A percentile compares a stretch with the other conserved stretches of the same genome.
phyloP scores from a whole-genome alignment of 805 yeast species.

The Saturnispora kantuleensis region DNA sequence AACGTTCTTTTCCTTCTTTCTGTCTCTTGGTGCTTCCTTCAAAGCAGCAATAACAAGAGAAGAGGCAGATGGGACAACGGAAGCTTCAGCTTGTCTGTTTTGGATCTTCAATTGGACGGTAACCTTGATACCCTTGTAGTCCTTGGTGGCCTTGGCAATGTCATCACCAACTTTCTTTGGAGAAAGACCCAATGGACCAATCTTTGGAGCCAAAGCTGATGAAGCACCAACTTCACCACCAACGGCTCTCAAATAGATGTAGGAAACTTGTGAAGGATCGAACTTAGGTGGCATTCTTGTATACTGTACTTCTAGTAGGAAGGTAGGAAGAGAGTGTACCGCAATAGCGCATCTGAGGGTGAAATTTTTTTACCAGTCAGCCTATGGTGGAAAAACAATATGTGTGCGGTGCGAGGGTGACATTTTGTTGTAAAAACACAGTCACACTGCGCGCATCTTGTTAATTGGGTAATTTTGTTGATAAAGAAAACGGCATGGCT shows the following conservation, averaged over 20 bases:
- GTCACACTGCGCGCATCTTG: too few relatives aligned
- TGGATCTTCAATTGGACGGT: slow-evolving; percentile 97
- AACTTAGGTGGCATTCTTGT: slow-evolving; percentile 89
- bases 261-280: slow-evolving; percentile 98
- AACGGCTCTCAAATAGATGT: slow-evolving; percentile 97
- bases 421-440: too few relatives aligned
- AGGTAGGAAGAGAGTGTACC: too few relatives aligned
- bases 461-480: too few relatives aligned
- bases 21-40: slow-evolving; percentile 99
- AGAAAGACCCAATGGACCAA: slow-evolving; percentile 99
- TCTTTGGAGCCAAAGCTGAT: slow-evolving; percentile 99
- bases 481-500: too few relatives aligned
- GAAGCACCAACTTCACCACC: slow-evolving; percentile 99
- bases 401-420: too few relatives aligned
- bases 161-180: slow-evolving; percentile 99
- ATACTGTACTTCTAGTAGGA: background rate
- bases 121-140: slow-evolving; percentile 98
- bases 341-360: too few relatives aligned
- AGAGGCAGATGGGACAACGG: slow-evolving; percentile 99
- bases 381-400: too few relatives aligned
- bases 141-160: slow-evolving; percentile 98
- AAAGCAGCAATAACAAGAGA: slow-evolving; percentile 97
- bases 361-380: too few relatives aligned
- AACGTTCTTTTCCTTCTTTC: slow-evolving; percentile 99
- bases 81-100: slow-evolving; percentile 99